A percentile compares a stretch with the other conserved stretches of the same genome.
Conservation (phyloP, 129 eudicot genomes). For the Kitagawia praeruptora region DNA sequence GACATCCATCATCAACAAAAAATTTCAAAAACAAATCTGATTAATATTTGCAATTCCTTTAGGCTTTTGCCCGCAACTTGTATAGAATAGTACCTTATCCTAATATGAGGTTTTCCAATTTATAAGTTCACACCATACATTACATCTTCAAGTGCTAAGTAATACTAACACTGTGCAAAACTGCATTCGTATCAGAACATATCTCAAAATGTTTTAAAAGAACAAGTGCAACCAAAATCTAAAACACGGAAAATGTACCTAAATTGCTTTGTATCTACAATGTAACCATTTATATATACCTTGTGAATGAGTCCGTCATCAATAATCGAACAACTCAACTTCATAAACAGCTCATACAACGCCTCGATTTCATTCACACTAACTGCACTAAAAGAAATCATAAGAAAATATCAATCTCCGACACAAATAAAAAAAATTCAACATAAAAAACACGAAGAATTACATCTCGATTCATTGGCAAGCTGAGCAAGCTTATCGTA, state of each 20-base stretch:
- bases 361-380: slow-evolving; percentile 77
- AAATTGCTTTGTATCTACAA: neutral
- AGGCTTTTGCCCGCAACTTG: neutral
- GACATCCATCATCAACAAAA: neutral
- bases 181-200: neutral
- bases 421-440: neutral
- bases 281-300: slow-evolving; percentile 33
- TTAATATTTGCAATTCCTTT: neutral
- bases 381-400: slow-evolving; percentile 36
- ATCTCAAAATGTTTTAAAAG: neutral
- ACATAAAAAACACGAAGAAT: neutral
- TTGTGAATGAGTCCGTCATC: slow-evolving; percentile 88
- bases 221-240: neutral
- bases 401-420: neutral
- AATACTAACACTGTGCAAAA: neutral
- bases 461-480: slow-evolving; percentile 55
- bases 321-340: slow-evolving; percentile 67
- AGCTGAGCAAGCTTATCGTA: slow-evolving; percentile 39
- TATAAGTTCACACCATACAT: neutral
- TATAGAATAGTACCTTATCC: neutral
- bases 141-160: neutral
- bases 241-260: neutral
- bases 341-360: slow-evolving; percentile 66
- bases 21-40: too few relatives aligned
- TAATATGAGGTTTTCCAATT: too few relatives aligned